These are phyloP conservation scores for Aspergillus terreus DNA, from an alignment of 2,329 filamentous ascomycete genomes.

Conservation along the genomic window DNA sequence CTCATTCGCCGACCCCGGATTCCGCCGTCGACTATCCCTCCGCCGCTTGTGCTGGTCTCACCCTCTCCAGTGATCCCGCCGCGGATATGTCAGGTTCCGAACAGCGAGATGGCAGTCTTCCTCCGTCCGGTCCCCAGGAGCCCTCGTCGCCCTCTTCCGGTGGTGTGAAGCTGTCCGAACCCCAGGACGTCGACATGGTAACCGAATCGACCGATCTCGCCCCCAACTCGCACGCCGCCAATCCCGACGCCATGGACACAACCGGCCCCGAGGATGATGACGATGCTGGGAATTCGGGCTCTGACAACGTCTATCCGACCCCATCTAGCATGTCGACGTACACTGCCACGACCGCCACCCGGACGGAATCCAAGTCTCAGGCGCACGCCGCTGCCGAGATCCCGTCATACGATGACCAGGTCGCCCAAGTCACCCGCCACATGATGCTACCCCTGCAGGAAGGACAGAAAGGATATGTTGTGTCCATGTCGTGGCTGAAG, in stretches of 20 bases:
- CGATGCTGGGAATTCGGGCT: slow-evolving; percentile 26
- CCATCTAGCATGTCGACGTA: slow-evolving; percentile 38
- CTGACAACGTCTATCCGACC: slow-evolving; percentile 35
- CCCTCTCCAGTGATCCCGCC: slow-evolving; percentile 43
- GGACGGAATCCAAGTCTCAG: slow-evolving; percentile 22
- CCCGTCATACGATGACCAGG: slow-evolving; percentile 64
- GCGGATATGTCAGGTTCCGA: slow-evolving; percentile 43
- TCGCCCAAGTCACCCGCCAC: slow-evolving; percentile 66
- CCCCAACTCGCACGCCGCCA: slow-evolving; percentile 23
- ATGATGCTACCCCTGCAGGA: slow-evolving; percentile 57
- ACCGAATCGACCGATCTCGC: slow-evolving; percentile 13
- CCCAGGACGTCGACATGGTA: slow-evolving; percentile 27
- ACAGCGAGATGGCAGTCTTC: slow-evolving; percentile 19
- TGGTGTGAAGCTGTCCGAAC: slow-evolving; percentile 33
- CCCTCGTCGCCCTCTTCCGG: slow-evolving; percentile 29
- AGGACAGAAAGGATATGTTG: slow-evolving; percentile 70
- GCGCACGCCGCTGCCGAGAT: slow-evolving; percentile 19
- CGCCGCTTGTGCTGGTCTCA: slow-evolving; percentile 51
- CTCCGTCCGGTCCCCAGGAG: slow-evolving; percentile 19
- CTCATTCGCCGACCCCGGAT: slow-evolving; percentile 34
- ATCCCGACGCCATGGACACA: slow-evolving; percentile 41
- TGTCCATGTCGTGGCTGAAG: slow-evolving; percentile 76
- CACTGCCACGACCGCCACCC: slow-evolving; percentile 27
- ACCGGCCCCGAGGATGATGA: slow-evolving; percentile 28
- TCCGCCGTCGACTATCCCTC: slow-evolving; percentile 43